Evolutionary conservation across 345 rosid species (phyloP), one percentile per base, ranked within the genome.

Genomic region (Camelina laxa): DNA sequence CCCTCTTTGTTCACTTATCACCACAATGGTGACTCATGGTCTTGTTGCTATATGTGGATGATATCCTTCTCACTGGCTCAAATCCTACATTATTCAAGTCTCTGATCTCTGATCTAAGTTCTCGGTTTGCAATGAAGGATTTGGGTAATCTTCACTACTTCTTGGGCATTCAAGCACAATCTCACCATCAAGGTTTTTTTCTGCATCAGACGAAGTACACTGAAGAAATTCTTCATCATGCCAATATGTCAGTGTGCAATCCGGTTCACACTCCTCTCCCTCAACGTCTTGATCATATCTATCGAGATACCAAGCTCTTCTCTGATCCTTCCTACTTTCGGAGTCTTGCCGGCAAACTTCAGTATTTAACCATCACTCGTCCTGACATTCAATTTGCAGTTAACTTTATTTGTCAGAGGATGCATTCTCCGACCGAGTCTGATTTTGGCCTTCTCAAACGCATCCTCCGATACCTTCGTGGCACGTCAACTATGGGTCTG

Each of bases 221-320:
- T 24, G 30, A 24, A 24, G 30, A 24, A 24, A 24, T 24, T 24
- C 30, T 24, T 4, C 30, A 24, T 4, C 30, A 24, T 24, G 30
- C 17, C 19, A 39, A 17, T 6, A 41, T 41, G 67, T 0, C 36
- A 0, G 0, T 0, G 0, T 62, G 67, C 0, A 22, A 41, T 3
- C 21, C 35, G 0, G 1, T 22, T 6, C 36, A 17, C 1, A 62
- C 36, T 1, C 50, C 33, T 0, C 7, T 62, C 0, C 67, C 51
- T 2, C 0, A 0, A 20, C 0, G 10, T 12, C 0, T 13, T 61
- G 30, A 0, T 49, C 42, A 14, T 1, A 7, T 22, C 0, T 21
- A 2, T 0, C 6, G 4, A 0, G 20, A 14, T 2, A 14, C 0
- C 1, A 0, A 2, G 1, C 2, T 10, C 0, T 63, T 22, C 27